These are phyloP conservation scores for Vaccinium corymbosum DNA, from an alignment of 148 eudicot genomes.

Conservation along the genomic window DNA sequence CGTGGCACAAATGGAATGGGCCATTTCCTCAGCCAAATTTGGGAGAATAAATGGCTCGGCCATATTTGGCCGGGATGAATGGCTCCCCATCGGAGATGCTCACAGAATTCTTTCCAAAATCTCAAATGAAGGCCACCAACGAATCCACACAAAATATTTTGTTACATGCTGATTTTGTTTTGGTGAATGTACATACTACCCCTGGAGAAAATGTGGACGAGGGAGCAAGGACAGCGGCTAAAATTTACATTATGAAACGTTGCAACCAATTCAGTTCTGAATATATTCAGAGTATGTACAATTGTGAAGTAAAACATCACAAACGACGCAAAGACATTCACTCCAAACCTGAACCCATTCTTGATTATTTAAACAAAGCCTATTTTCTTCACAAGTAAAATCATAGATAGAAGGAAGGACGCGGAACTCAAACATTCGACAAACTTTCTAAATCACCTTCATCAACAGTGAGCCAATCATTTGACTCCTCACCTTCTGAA, in stretches of 20 bases:
- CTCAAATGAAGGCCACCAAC: background rate
- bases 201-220: background rate
- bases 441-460: conserved; percentile 47
- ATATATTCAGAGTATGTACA: conserved; percentile 1
- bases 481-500: conserved; percentile 65
- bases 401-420: background rate
- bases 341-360: background rate
- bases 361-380: background rate
- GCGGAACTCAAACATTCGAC: conserved; percentile 11
- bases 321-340: background rate
- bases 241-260: background rate
- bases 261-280: conserved; percentile 1
- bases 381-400: background rate
- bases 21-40: no score
- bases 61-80: no score
- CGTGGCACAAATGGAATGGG: no score
- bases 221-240: background rate
- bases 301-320: conserved; percentile 7
- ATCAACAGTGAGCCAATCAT: conserved; percentile 69
- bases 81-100: no score
- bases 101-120: background rate
- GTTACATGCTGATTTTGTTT: background rate
- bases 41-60: no score
- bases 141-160: background rate
- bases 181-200: no score